A percentile compares a stretch with the other conserved stretches of the same genome.
Conservation (phyloP, 352 stramenopile genomes). For the Globisporangium alternatum region DNA sequence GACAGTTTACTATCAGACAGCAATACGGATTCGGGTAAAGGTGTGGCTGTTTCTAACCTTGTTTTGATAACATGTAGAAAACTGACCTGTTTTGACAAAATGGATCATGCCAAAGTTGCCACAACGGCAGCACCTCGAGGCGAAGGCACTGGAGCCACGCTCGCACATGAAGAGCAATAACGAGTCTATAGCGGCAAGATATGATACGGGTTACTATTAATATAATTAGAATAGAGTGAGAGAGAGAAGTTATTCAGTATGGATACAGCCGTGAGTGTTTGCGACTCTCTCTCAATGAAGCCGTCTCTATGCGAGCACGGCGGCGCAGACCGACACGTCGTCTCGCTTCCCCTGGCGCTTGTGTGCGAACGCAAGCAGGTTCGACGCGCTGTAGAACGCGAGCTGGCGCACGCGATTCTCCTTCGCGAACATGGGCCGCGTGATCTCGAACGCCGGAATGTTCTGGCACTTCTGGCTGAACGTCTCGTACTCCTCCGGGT, state of each 20-base stretch:
- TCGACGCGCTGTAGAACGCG: constrained; percentile 87
- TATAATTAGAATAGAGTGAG: constrained; percentile 16
- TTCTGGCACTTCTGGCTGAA: constrained; percentile 71
- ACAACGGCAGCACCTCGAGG: too few species aligned
- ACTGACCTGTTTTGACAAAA: neutral
- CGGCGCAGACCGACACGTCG: constrained; percentile 83
- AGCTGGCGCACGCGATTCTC: constrained; percentile 84
- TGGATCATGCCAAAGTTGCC: too few species aligned
- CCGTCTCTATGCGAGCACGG: constrained; percentile 60
- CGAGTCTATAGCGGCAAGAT: neutral
- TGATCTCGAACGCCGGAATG: constrained; percentile 67
- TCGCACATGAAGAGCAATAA: neutral
- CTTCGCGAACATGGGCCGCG: constrained; percentile 65
- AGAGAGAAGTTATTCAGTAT: neutral
- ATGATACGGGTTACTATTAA: constrained; percentile 16
- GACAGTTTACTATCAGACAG: too few species aligned
- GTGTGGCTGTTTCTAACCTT: neutral
- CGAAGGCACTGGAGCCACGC: neutral
- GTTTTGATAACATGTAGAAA: neutral
- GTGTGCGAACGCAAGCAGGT: constrained; percentile 84
- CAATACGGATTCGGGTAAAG: too few species aligned
- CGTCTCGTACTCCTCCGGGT: constrained; percentile 60
- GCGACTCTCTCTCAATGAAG: neutral
- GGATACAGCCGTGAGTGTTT: neutral
- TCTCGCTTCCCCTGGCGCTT: constrained; percentile 88